A percentile compares a stretch with the other conserved stretches of the same genome.
These are phyloP conservation scores for Phytophthora boehmeriae DNA, from an alignment of 352 stramenopile genomes.

Conservation along the genomic window DNA sequence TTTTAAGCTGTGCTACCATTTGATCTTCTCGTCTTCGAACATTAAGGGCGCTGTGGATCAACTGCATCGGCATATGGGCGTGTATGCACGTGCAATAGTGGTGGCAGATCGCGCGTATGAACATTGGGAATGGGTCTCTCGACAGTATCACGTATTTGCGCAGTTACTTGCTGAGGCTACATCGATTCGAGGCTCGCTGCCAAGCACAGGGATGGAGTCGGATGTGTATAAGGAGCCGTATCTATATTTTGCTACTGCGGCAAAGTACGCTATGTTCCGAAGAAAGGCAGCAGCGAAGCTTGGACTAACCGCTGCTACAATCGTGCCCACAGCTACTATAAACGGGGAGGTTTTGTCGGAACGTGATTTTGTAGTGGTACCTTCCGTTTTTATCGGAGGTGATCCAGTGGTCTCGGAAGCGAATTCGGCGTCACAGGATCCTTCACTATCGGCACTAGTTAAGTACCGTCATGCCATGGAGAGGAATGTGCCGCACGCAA, in stretches of 20 bases:
- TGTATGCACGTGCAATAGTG: slow-evolving; percentile 62
- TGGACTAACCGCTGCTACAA: slow-evolving; percentile 40
- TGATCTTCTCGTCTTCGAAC: slow-evolving; percentile 87
- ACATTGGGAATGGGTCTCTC: slow-evolving; percentile 86
- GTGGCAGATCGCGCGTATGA: slow-evolving; percentile 70
- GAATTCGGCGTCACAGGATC: slow-evolving; percentile 37
- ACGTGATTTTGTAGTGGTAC: slow-evolving; percentile 73
- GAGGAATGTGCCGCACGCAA: slow-evolving; percentile 64
- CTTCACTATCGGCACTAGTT: slow-evolving; percentile 59
- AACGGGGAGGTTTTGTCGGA: slow-evolving; percentile 38
- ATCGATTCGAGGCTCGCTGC: slow-evolving; percentile 67
- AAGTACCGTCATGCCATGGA: slow-evolving; percentile 75
- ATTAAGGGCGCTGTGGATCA: slow-evolving; percentile 87
- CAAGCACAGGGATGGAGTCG: slow-evolving; percentile 65
- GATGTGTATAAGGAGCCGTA: slow-evolving; percentile 89
- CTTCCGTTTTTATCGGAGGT: slow-evolving; percentile 72
- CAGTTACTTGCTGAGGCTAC: slow-evolving; percentile 78
- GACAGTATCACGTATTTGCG: slow-evolving; percentile 89
- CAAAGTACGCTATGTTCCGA: slow-evolving; percentile 84
- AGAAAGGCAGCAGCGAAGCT: slow-evolving; percentile 69
- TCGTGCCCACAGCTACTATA: slow-evolving; percentile 12
- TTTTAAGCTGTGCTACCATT: slow-evolving; percentile 90
- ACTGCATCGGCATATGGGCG: slow-evolving; percentile 78
- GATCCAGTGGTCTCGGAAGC: slow-evolving; percentile 68
- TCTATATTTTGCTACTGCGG: slow-evolving; percentile 84